Base-by-base conservation (phyloP, 371 early-diverging fungal genomes). In the Amoeboaphelidium protococcarum region DNA sequence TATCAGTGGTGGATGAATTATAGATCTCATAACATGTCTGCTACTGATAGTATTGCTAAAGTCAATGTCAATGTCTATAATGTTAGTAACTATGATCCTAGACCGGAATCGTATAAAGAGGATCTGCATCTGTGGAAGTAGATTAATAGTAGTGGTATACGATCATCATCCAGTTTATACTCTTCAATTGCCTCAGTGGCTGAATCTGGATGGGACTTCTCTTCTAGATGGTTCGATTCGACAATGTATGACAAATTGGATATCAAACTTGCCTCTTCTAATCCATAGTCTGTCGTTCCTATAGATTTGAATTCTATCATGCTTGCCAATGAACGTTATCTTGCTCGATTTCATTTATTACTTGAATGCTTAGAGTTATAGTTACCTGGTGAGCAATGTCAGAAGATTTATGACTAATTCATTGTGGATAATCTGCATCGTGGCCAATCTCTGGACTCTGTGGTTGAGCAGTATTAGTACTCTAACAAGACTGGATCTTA, bases 171-270 rank as follows among this genome's bases (percentile, higher is more conserved):
- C 54, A 2, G 46, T 42, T 13, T 37, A 42, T 6, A 40, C 49
- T 51, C 52, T 13, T 58, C 50, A 25, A 59, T 58, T 43, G 80
- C 80, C 16, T 64, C 84, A 0, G 82, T 72, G 21, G 82, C 92
- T 2, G 89, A 91, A 58, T 69, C 77, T 16, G 92, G 91, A 6
- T 82, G 82, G 82, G 88, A 88, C 59, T 88, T 74, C 53, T 71
- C 76, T 19, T 65, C 73, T 1, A 66, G 87, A 25, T 83, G 81
- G 80, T 58, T 75, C 2, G 55, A 10, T 27, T 43, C 42, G 1
- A 13, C 12, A 1, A n/a, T n/a, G n/a, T n/a, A n/a, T n/a, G n/a
- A n/a, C n/a, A n/a, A n/a, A n/a, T n/a, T n/a, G n/a, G n/a, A n/a
- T n/a, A n/a, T n/a, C n/a, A n/a, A n/a, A n/a, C n/a, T n/a, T n/a